Evolutionary conservation across 169 alveolate species (phyloP).

Genomic region (Perkinsus olseni): DNA sequence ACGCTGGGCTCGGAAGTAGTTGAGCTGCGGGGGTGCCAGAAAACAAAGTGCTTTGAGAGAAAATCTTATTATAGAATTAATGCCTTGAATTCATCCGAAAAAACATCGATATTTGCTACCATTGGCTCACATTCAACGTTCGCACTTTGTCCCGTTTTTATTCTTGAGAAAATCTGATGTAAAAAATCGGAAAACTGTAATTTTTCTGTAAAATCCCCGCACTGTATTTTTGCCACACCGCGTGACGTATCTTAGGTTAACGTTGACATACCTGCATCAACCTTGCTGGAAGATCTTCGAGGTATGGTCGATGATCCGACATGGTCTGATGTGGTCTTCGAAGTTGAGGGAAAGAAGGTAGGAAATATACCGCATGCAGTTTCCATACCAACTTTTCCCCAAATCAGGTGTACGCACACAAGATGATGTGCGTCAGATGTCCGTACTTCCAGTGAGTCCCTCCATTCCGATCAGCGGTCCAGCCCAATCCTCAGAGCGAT

Average conservation of each 20-base stretch:
- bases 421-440: conserved; percentile 3
- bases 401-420: conserved; percentile 9
- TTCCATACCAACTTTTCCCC: not conserved
- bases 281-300: conserved; percentile 23
- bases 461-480: not conserved
- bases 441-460: not conserved
- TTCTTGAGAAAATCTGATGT: no score
- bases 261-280: conserved; percentile 31
- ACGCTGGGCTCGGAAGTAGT: not conserved
- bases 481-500: conserved; percentile 32
- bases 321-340: conserved; percentile 10
- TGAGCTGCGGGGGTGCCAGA: no score
- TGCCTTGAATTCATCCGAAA: no score
- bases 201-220: no score
- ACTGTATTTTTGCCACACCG: no score
- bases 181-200: no score
- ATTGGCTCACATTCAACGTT: no score
- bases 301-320: not conserved
- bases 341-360: conserved; percentile 11
- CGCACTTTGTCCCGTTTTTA: no score
- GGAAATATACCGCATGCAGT: not conserved
- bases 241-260: conserved; percentile 5
- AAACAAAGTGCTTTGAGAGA: no score
- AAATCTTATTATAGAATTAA: no score
- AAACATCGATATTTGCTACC: no score